Conservation (phyloP, 2,329 filamentous ascomycete genomes). For the Rutstroemia sp. region DNA sequence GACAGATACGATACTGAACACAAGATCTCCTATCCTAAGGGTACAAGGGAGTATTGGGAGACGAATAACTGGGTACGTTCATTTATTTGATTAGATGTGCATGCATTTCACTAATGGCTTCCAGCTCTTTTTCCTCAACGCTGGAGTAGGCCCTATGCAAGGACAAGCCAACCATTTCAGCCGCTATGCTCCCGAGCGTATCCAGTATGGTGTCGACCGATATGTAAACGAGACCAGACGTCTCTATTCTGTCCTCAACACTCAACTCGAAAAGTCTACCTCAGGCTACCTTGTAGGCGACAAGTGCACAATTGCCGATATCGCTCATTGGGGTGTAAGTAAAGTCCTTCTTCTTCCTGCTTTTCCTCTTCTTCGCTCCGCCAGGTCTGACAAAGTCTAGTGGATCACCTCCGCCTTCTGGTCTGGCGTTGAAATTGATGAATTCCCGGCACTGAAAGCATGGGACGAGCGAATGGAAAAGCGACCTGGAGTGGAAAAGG, state of each 20-base stretch:
- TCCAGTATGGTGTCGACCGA: slow-evolving; percentile 73
- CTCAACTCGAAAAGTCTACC: slow-evolving; percentile 51
- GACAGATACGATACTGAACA: slow-evolving; percentile 75
- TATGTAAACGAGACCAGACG: slow-evolving; percentile 81
- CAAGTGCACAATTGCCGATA: slow-evolving; percentile 68
- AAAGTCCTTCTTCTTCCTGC: neutral
- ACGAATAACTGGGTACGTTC: slow-evolving; percentile 63
- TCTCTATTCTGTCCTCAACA: slow-evolving; percentile 71
- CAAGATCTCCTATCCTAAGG: slow-evolving; percentile 73
- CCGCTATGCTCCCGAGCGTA: slow-evolving; percentile 74
- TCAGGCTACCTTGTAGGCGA: slow-evolving; percentile 59
- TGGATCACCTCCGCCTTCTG: slow-evolving; percentile 26
- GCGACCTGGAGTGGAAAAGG: slow-evolving; percentile 67
- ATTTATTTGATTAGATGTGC: neutral
- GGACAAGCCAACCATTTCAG: slow-evolving; percentile 78
- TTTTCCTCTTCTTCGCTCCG: neutral
- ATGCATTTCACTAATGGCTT: neutral
- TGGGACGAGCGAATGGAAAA: slow-evolving; percentile 69
- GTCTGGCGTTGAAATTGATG: slow-evolving; percentile 59
- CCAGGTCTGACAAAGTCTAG: neutral
- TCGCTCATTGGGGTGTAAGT: slow-evolving; percentile 40
- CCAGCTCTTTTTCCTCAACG: slow-evolving; percentile 64
- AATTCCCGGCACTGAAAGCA: slow-evolving; percentile 68
- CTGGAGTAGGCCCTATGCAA: slow-evolving; percentile 76
- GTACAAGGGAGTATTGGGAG: slow-evolving; percentile 69